Percentiles rank a stretch among this genome's conserved stretches.
Evolutionary conservation across 2,329 filamentous ascomycete genomes (phyloP).

Genomic region (Fusarium sp.): DNA sequence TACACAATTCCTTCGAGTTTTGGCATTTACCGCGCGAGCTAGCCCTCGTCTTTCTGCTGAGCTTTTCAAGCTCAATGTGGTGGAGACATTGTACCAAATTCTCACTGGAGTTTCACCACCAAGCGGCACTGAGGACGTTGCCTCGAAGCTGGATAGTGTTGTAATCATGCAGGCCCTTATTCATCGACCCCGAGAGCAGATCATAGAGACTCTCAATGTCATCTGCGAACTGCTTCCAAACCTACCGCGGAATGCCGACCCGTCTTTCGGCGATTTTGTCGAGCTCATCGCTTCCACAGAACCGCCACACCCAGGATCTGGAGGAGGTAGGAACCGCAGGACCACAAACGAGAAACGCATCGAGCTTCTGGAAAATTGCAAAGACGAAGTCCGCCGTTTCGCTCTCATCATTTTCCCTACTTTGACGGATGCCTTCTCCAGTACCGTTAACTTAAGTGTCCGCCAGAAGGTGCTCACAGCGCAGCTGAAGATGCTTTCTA

Average conservation of each 20-base stretch:
- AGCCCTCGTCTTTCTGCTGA: slow-evolving; percentile 90
- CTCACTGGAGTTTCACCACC: slow-evolving; percentile 95
- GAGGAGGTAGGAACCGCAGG: slow-evolving; percentile 46
- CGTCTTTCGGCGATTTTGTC: slow-evolving; percentile 58
- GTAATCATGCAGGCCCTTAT: slow-evolving; percentile 99
- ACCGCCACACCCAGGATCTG: slow-evolving; percentile 55
- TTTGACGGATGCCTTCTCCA: slow-evolving; percentile 95
- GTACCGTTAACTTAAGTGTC: slow-evolving; percentile 94
- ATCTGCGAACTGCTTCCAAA: slow-evolving; percentile 93
- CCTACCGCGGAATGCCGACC: slow-evolving; percentile 68
- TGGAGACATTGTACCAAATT: slow-evolving; percentile 97
- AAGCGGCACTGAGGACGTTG: slow-evolving; percentile 78
- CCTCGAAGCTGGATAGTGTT: slow-evolving; percentile 91
- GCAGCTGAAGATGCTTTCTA: slow-evolving; percentile 98
- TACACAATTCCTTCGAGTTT: slow-evolving; percentile 92
- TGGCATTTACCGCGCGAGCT: slow-evolving; percentile 89
- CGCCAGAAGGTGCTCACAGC: slow-evolving; percentile 94
- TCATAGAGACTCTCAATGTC: slow-evolving; percentile 96
- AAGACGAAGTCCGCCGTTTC: slow-evolving; percentile 88
- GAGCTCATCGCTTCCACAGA: slow-evolving; percentile 57
- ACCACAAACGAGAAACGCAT: slow-evolving; percentile 83
- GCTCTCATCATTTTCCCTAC: slow-evolving; percentile 94
- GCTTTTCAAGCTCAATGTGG: slow-evolving; percentile 94
- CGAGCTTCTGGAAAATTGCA: slow-evolving; percentile 85
- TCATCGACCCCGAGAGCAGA: slow-evolving; percentile 93